Percentiles rank a stretch among this genome's conserved stretches.
phyloP scores from a whole-genome alignment of 345 rosid genomes.

The Sonneratia alba region DNA sequence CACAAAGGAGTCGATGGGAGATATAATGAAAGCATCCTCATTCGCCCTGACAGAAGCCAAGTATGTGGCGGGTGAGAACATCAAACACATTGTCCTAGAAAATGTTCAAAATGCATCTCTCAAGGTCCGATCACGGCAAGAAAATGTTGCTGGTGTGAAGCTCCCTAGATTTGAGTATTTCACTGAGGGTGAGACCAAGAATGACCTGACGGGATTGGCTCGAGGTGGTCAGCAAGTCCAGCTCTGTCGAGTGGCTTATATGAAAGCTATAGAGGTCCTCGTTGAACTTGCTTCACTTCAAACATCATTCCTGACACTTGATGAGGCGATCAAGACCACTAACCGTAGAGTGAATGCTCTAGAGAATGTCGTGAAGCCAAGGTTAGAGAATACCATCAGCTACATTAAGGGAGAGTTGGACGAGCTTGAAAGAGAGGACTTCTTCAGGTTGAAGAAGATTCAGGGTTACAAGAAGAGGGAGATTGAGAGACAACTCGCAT shows the following conservation, averaged over 20 bases:
- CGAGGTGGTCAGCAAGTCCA: slow-evolving; percentile 94
- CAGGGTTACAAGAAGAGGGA: slow-evolving; percentile 60
- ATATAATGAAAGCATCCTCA: slow-evolving; percentile 75
- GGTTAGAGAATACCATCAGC: slow-evolving; percentile 70
- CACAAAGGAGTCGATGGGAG: slow-evolving; percentile 85
- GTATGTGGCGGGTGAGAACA: slow-evolving; percentile 82
- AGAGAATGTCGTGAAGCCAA: slow-evolving; percentile 90
- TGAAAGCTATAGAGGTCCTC: slow-evolving; percentile 80
- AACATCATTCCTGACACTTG: slow-evolving; percentile 87
- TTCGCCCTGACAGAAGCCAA: slow-evolving; percentile 75
- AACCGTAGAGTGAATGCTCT: slow-evolving; percentile 85
- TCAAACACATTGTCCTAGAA: slow-evolving; percentile 73
- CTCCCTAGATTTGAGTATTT: slow-evolving; percentile 80
- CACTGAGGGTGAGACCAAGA: slow-evolving; percentile 78
- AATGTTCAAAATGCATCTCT: slow-evolving; percentile 73
- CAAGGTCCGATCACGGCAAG: slow-evolving; percentile 70
- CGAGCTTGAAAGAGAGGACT: slow-evolving; percentile 89
- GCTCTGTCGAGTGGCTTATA: slow-evolving; percentile 79
- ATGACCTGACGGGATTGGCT: slow-evolving; percentile 83
- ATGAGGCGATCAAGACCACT: slow-evolving; percentile 90
- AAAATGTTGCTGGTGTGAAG: slow-evolving; percentile 87
- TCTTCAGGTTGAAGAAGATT: slow-evolving; percentile 83
- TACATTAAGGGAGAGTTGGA: slow-evolving; percentile 89
- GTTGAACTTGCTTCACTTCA: slow-evolving; percentile 95
- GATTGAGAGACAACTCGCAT: slow-evolving; percentile 29